A percentile compares a stretch with the other conserved stretches of the same genome.
phyloP scores from a whole-genome alignment of 768 basidiomycete genomes.

The Leccinum barrowsii region DNA sequence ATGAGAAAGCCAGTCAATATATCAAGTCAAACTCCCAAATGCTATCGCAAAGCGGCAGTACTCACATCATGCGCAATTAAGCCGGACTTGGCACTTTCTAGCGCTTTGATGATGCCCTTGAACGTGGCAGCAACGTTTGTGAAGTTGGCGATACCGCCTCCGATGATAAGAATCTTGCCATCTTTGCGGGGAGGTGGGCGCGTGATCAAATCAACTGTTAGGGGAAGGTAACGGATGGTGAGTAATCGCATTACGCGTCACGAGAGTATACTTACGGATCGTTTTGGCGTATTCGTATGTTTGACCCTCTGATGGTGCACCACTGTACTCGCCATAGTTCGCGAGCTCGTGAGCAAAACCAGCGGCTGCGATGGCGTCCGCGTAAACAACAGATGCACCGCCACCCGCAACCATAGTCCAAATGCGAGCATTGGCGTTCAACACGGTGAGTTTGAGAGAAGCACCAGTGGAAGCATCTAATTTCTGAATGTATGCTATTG shows the following conservation, averaged over 20 bases:
- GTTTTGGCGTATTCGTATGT: constrained; percentile 99
- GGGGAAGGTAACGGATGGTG: background rate
- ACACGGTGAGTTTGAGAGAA: constrained; percentile 94
- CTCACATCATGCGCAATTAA: constrained; percentile 52
- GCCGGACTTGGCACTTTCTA: constrained; percentile 87
- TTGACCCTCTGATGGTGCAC: constrained; percentile 96
- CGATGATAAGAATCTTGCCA: constrained; percentile 99
- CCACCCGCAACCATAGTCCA: constrained; percentile 99
- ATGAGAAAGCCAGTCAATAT: constrained; percentile 36
- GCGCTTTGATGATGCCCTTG: constrained; percentile 98
- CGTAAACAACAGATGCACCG: constrained; percentile 70
- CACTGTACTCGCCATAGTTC: constrained; percentile 99
- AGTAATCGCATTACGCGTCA: background rate
- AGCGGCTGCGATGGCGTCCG: constrained; percentile 82
- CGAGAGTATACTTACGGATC: constrained; percentile 58
- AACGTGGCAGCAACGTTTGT: constrained; percentile 99
- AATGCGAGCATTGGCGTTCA: constrained; percentile 91
- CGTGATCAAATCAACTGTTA: constrained; percentile 87
- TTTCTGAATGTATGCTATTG: constrained; percentile 90
- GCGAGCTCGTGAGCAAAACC: constrained; percentile 97
- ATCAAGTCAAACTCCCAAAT: background rate
- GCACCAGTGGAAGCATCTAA: constrained; percentile 96
- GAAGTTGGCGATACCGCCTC: constrained; percentile 99
- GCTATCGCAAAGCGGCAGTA: background rate
- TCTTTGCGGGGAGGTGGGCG: constrained; percentile 78